A percentile compares a stretch with the other conserved stretches of the same genome.
Conservation (phyloP, 1,284 basidiomycete species). For the Leccinum pachyderme region DNA sequence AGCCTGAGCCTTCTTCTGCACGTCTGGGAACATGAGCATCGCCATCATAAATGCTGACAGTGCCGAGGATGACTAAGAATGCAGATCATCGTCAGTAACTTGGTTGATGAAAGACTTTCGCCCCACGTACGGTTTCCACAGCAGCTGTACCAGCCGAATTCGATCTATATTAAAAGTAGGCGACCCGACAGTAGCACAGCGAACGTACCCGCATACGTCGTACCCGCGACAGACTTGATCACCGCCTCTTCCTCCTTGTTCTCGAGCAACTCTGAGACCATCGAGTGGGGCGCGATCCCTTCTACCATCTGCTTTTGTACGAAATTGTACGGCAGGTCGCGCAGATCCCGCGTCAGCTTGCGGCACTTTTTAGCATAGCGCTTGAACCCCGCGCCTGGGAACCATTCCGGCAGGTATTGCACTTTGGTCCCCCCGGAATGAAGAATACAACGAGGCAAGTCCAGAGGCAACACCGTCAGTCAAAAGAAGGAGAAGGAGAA, state of each 20-base stretch:
- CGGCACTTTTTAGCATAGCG: constrained; percentile 15
- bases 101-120: background rate
- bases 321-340: constrained; percentile 27
- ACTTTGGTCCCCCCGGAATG: constrained; percentile 5
- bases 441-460: background rate
- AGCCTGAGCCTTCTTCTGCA: constrained; percentile 21
- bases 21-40: constrained; percentile 29
- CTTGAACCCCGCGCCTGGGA: constrained; percentile 33
- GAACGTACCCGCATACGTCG: constrained; percentile 14
- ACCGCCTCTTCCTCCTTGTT: constrained; percentile 22
- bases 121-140: constrained; percentile 14
- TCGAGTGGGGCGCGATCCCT: constrained; percentile 16
- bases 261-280: constrained; percentile 26
- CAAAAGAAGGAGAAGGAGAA: too few species aligned
- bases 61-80: constrained; percentile 20
- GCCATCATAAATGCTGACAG: constrained; percentile 25
- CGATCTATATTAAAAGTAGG: background rate
- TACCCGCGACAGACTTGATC: constrained; percentile 29
- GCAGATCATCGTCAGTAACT: background rate
- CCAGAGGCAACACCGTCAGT: background rate
- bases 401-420: constrained; percentile 30
- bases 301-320: constrained; percentile 23
- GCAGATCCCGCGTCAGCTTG: constrained; percentile 20
- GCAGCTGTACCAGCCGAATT: constrained; percentile 6
- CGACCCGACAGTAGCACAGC: background rate